Conservation (phyloP, 345 rosid species). For the Citrus cavaleriei region DNA sequence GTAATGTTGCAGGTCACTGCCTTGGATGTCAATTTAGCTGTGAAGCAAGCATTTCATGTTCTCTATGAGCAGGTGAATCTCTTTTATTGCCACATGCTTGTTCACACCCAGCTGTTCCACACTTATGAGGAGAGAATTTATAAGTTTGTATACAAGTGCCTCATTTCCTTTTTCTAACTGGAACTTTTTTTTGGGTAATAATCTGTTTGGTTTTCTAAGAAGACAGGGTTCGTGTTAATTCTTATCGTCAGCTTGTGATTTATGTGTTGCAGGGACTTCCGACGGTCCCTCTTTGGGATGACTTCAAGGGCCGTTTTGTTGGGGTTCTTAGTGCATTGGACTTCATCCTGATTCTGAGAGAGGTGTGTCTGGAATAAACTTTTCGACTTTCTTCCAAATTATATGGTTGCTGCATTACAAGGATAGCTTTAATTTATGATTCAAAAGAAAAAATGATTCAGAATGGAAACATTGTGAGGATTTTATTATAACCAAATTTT, state of each 20-base stretch:
- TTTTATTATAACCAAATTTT: not conserved
- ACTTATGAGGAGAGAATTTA: not conserved
- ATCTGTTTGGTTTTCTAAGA: not conserved
- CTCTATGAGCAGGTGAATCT: slow-evolving; percentile 86
- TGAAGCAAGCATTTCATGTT: slow-evolving; percentile 97
- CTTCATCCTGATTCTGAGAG: slow-evolving; percentile 75
- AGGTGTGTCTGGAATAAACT: slow-evolving; percentile 37
- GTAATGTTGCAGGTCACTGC: slow-evolving; percentile 63
- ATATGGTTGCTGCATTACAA: slow-evolving; percentile 1
- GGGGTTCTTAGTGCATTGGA: slow-evolving; percentile 80
- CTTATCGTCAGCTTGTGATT: not conserved
- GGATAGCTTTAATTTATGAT: not conserved
- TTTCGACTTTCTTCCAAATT: not conserved
- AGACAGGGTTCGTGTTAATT: not conserved
- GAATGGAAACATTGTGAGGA: not conserved
- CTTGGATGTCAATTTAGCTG: slow-evolving; percentile 90
- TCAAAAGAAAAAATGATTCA: not conserved
- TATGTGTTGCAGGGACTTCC: slow-evolving; percentile 61
- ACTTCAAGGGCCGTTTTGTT: slow-evolving; percentile 60
- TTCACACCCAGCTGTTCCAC: not conserved
- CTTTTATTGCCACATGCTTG: not conserved
- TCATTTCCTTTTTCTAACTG: not conserved
- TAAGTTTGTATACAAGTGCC: not conserved
- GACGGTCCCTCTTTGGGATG: slow-evolving; percentile 86
- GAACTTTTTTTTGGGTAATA: not conserved